These are phyloP conservation scores for Bodo saltans DNA, from an alignment of 78 protist genomes.

Conservation along the genomic window DNA sequence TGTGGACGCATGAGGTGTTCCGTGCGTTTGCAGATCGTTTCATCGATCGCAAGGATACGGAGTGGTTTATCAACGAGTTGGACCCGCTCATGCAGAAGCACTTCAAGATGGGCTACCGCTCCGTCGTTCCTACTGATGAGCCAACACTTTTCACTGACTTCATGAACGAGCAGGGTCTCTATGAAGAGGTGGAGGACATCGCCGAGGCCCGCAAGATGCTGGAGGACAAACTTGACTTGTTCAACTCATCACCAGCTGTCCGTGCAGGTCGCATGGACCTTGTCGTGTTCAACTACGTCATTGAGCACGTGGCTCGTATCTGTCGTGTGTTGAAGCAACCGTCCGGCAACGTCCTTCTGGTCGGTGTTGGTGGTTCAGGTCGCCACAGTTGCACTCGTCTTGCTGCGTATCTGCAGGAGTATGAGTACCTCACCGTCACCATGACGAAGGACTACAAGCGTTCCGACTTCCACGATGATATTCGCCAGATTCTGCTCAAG, in stretches of 20 bases:
- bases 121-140: background rate
- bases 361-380: conserved; percentile 81
- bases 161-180: conserved; percentile 16
- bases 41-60: conserved; percentile 41
- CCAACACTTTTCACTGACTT: conserved; percentile 50
- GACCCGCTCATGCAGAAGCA: background rate
- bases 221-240: conserved; percentile 37
- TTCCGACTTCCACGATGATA: conserved; percentile 18
- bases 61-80: conserved; percentile 18
- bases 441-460: conserved; percentile 33
- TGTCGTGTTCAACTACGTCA: conserved; percentile 56
- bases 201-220: background rate
- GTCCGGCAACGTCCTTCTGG: conserved; percentile 59
- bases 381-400: conserved; percentile 58
- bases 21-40: conserved; percentile 67
- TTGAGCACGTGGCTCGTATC: conserved; percentile 64
- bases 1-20: conserved; percentile 62
- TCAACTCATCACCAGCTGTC: conserved; percentile 38
- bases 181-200: conserved; percentile 20
- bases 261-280: conserved; percentile 48
- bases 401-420: conserved; percentile 43
- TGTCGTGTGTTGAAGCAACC: conserved; percentile 60
- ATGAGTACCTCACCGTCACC: conserved; percentile 9
- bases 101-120: conserved; percentile 16
- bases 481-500: conserved; percentile 23